Evolutionary conservation across 805 yeast genomes (phyloP), one percentile per base, ranked within the genome.

Genomic region (Tetrapisispora pingtungensis): DNA sequence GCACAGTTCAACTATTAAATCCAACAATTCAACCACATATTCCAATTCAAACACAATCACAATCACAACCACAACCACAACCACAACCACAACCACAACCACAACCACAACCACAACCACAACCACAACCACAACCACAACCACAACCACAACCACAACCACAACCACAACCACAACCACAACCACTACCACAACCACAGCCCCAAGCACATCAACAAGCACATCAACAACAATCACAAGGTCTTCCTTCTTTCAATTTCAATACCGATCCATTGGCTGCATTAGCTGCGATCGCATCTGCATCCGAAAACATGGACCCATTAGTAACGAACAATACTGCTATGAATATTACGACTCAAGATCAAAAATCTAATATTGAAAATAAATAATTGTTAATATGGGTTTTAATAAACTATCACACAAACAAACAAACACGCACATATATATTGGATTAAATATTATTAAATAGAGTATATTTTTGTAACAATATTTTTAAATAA

Each of bases 211-310:
- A n/a, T n/a, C n/a, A n/a, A n/a, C n/a, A n/a, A n/a, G n/a, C n/a
- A n/a, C n/a, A n/a, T n/a, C n/a, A n/a, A n/a, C n/a, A n/a, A n/a
- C n/a, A 18, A 20, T 22, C 13, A 17, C 36, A 13, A 15, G 20
- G 7, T 10, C 22, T 43, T 18, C 40, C 36, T 14, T 22, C 44
- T 12, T 31, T 51, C 43, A 59, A 59, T 40, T 62, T 62, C 42
- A 56, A 61, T 8, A 56, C 54, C 42, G 67, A 64, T 42, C 68
- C 68, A 6, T 41, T 64, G 35, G 67, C 67, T 27, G 67, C 67
- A 2, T 48, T 64, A 13, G 68, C 68, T 2, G 68, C 68, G 1
- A 57, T 64, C 10, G 68, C 68, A 10, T 64, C 68, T 3, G 64
- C 65, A 10, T 57, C 62, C 14, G 61, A 58, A 40, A 52, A 53